These are phyloP conservation scores for Megacollybia marginata DNA, from an alignment of 768 basidiomycete species.

Conservation along the genomic window DNA sequence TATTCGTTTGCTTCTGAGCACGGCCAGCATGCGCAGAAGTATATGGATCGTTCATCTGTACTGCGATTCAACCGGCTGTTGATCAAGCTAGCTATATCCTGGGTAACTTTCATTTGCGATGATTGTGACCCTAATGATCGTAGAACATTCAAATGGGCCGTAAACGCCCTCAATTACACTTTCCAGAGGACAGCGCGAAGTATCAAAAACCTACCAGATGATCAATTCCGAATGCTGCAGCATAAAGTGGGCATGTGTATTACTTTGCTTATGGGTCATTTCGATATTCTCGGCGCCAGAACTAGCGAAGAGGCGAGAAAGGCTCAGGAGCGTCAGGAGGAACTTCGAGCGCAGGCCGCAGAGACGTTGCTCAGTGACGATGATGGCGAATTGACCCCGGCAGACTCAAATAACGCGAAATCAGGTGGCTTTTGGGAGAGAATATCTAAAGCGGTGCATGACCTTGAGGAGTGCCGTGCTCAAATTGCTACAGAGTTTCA, in stretches of 20 bases:
- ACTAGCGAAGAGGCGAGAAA: constrained; percentile 82
- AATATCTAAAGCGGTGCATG: constrained; percentile 46
- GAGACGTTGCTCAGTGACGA: constrained; percentile 34
- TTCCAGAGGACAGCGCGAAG: constrained; percentile 82
- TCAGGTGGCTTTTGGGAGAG: constrained; percentile 76
- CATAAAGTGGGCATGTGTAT: constrained; percentile 94
- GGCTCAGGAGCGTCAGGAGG: constrained; percentile 83
- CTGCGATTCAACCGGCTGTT: constrained; percentile 77
- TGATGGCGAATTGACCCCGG: constrained; percentile 35
- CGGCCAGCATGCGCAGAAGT: constrained; percentile 81
- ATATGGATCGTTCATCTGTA: constrained; percentile 70
- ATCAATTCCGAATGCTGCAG: constrained; percentile 86
- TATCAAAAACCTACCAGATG: constrained; percentile 81
- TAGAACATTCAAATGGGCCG: constrained; percentile 97
- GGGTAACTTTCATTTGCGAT: constrained; percentile 98
- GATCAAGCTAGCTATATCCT: constrained; percentile 88
- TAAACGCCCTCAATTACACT: constrained; percentile 90
- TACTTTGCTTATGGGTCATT: constrained; percentile 94
- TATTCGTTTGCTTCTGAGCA: constrained; percentile 95
- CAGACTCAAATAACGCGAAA: constrained; percentile 39
- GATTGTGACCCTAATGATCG: constrained; percentile 95
- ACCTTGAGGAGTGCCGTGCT: constrained; percentile 61
- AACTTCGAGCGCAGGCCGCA: constrained; percentile 45
- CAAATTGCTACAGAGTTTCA: constrained; percentile 62
- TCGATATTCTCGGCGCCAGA: constrained; percentile 94